phyloP scores from a whole-genome alignment of 345 rosid species.

The Turritis glabra region DNA sequence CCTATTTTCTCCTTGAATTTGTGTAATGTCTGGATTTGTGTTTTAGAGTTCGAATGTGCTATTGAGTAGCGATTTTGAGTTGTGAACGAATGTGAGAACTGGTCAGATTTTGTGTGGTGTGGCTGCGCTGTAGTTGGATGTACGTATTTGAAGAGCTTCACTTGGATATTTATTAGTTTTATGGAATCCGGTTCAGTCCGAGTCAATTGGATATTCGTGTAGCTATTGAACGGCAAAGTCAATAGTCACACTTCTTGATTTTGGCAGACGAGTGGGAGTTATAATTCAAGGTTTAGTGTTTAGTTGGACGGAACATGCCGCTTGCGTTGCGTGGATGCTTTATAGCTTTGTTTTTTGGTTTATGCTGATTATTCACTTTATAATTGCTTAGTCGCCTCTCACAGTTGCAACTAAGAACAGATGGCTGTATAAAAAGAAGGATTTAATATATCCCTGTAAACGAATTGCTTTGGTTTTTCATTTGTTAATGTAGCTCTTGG shows the following conservation, averaged over 20 bases:
- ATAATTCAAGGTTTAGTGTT: not conserved
- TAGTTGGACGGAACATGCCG: not conserved
- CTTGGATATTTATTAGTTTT: not conserved
- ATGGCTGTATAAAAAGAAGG: constrained; percentile 3
- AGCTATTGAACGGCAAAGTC: constrained; percentile 9
- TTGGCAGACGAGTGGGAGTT: constrained; percentile 8
- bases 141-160: constrained; percentile 6
- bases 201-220: not conserved
- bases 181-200: not conserved
- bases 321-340: not conserved
- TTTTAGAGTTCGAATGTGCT: not conserved
- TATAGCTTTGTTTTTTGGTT: constrained; percentile 11
- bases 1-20: not conserved
- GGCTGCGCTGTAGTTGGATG: not conserved
- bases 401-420: not conserved
- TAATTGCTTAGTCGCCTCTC: constrained; percentile 1
- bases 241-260: not conserved
- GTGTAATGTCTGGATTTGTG: not conserved
- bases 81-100: constrained; percentile 8
- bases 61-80: not conserved
- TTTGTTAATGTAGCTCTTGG: constrained; percentile 8
- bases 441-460: not conserved
- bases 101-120: constrained; percentile 1
- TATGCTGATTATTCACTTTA: constrained; percentile 10
- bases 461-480: not conserved